Evolutionary conservation across 148 eudicot genomes (phyloP).

Genomic region (Chenopodium suecicum): DNA sequence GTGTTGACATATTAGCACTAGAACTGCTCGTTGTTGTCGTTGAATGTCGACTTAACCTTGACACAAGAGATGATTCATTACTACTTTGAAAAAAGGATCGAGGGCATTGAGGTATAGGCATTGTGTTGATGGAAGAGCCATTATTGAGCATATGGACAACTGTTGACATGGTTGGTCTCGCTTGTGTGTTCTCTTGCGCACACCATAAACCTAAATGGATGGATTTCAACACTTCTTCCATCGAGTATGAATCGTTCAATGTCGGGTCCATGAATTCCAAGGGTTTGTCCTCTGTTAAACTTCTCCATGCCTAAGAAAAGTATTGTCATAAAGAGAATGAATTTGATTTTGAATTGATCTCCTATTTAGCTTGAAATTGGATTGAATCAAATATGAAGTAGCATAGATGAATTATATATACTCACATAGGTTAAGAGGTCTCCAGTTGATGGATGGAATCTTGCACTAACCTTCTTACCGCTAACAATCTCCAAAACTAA

Average conservation of each 20-base stretch:
- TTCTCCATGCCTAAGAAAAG: constrained; percentile 37
- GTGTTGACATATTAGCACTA: background rate
- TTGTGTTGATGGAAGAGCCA: background rate
- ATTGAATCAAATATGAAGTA: too few species aligned
- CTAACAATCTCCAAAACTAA: too few species aligned
- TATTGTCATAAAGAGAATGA: too few species aligned
- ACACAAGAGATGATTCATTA: constrained; percentile 2
- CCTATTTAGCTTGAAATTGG: too few species aligned
- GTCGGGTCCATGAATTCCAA: constrained; percentile 33
- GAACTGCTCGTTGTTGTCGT: background rate
- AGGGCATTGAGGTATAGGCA: constrained; percentile 19
- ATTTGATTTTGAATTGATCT: too few species aligned
- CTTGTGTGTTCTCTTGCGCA: constrained; percentile 15
- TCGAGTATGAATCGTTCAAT: constrained; percentile 21
- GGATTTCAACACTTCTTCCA: constrained; percentile 25
- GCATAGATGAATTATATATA: too few species aligned
- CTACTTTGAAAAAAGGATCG: background rate
- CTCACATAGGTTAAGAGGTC: too few species aligned
- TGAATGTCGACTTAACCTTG: background rate
- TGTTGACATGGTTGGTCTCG: constrained; percentile 28
- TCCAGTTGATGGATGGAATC: too few species aligned
- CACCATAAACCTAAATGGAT: constrained; percentile 31
- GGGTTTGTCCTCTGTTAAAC: constrained; percentile 27
- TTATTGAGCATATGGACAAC: constrained; percentile 14
- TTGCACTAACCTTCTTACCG: too few species aligned